Evolutionary conservation across 2,329 filamentous ascomycete species (phyloP), one percentile per base, ranked within the genome.

Genomic region (Sarocladiaceae sp.): DNA sequence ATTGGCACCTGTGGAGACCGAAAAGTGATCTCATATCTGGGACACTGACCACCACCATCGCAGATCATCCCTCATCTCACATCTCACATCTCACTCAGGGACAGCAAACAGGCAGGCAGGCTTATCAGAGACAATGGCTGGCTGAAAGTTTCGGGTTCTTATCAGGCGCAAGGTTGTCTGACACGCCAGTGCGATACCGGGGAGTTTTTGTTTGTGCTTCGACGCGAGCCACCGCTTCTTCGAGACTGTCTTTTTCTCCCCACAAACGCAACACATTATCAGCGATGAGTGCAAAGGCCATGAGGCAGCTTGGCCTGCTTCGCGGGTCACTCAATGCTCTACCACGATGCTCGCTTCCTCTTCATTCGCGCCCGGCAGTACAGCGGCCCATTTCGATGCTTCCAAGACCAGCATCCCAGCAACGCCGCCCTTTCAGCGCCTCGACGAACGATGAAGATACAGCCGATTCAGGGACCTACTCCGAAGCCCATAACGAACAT

Each of bases 401-500:
- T 41, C 21, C 29, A 11, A 32, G 11, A 23, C 27, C 29, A 7
- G 32, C 32, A 21, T 7, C 9, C 16, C 5, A 15, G 6, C 40
- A 43, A 12, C 10, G 13, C 3, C 26, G 23, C 16, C 21, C 13
- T 15, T 23, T 33, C 16, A 37, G 24, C 33, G 33, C 24, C 11
- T 33, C 44, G 11, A 20, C 40, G 15, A 50, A 53, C 10, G 51
- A 49, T 13, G 55, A 54, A 10, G 60, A 62, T 21, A 62, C 66
- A 1, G 53, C 56, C 3, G 52, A 63, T 3, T 52, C 60, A 2
- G 67, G 68, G 43, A 66, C 62, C 10, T 73, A 73, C 54, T 72
- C 65, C 48, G 70, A 73, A 50, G 62, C 69, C 2, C 69, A 72
- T 39, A 67, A 70, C 37, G 70, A 73, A 50, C 70, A 73, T 51